These are phyloP conservation scores for Phytophthora pinifolia DNA, from an alignment of 352 stramenopile genomes.

Conservation along the genomic window DNA sequence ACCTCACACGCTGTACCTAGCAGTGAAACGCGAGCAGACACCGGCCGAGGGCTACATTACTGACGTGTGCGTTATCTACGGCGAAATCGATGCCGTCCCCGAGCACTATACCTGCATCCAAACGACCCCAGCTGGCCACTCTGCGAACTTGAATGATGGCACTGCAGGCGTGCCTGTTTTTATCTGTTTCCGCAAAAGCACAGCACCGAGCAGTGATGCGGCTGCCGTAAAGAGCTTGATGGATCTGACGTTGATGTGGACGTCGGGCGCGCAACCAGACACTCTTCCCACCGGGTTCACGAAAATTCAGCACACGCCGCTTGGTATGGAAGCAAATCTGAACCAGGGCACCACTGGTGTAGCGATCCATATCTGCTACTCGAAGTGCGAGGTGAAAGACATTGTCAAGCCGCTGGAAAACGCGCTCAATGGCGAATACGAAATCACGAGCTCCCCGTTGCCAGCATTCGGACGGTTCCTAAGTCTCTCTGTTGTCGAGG, in stretches of 20 bases:
- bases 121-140: conserved; percentile 63
- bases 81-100: conserved; percentile 81
- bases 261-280: conserved; percentile 60
- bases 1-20: conserved; percentile 72
- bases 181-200: conserved; percentile 66
- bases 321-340: conserved; percentile 87
- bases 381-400: conserved; percentile 54
- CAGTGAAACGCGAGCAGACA: conserved; percentile 62
- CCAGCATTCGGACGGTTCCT: conserved; percentile 58
- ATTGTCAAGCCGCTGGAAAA: conserved; percentile 65
- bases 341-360: conserved; percentile 78
- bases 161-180: conserved; percentile 77
- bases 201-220: conserved; percentile 12
- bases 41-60: conserved; percentile 54
- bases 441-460: conserved; percentile 50
- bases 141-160: conserved; percentile 84
- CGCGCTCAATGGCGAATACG: conserved; percentile 77
- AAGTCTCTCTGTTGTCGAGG: conserved; percentile 57
- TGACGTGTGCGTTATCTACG: conserved; percentile 85
- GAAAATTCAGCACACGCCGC: conserved; percentile 84
- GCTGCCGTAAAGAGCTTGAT: conserved; percentile 58
- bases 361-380: conserved; percentile 74
- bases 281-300: conserved; percentile 67
- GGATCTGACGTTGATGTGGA: conserved; percentile 79
- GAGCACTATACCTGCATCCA: conserved; percentile 77